These are phyloP conservation scores for Cupressus sempervirens DNA, from an alignment of 75 land plant species.

Conservation along the genomic window DNA sequence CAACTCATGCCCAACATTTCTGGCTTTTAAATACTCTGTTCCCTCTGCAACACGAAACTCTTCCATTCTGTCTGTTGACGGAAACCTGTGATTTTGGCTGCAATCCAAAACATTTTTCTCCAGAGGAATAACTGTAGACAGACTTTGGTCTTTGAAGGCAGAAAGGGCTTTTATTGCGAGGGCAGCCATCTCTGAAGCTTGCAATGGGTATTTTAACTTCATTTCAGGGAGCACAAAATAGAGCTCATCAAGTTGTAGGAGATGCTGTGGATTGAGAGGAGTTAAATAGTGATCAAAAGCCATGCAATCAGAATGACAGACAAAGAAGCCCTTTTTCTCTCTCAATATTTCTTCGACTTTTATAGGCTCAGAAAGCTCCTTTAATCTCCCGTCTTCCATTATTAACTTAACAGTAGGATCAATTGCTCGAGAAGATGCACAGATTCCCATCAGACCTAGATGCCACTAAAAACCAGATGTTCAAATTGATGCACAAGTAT, in stretches of 20 bases:
- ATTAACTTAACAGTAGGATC: conserved; percentile 41
- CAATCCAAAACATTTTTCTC: too few relatives aligned
- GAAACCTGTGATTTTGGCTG: too few relatives aligned
- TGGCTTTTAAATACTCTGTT: too few relatives aligned
- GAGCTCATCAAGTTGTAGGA: conserved; percentile 39
- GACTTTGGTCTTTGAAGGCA: conserved; percentile 4
- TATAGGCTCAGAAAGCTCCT: conserved; percentile 37
- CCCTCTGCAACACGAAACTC: too few relatives aligned
- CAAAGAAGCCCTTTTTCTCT: conserved; percentile 20
- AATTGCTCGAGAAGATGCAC: conserved; percentile 27
- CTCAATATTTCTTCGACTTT: conserved; percentile 31
- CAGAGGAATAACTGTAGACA: too few relatives aligned
- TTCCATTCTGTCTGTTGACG: too few relatives aligned
- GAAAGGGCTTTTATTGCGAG: conserved; percentile 48
- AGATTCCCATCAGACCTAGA: conserved; percentile 37
- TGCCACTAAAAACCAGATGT: too few relatives aligned
- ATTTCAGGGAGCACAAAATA: conserved; percentile 47
- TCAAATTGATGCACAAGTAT: too few relatives aligned
- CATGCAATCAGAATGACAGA: conserved; percentile 49
- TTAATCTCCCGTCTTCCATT: conserved; percentile 31
- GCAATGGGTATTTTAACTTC: conserved; percentile 21
- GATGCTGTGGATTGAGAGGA: conserved; percentile 28
- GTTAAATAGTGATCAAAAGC: conserved; percentile 31
- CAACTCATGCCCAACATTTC: too few relatives aligned
- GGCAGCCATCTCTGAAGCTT: conserved; percentile 47